Evolutionary conservation across 495 filamentous ascomycete species (phyloP).

Genomic region (Trichocladium antarcticum): DNA sequence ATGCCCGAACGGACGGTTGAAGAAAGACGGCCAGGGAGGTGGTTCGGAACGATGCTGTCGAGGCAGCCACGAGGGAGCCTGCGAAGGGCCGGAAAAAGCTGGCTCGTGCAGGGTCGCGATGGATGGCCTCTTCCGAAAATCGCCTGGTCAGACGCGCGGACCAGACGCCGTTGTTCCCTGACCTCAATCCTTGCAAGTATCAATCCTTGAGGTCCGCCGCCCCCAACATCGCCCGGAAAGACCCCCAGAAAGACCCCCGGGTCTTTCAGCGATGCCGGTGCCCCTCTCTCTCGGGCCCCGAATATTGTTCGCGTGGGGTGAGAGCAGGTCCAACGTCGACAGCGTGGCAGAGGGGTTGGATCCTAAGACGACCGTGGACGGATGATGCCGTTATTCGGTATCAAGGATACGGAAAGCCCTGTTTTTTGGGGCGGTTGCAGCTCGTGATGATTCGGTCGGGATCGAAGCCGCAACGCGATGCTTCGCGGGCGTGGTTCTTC

Average conservation of each 20-base stretch:
- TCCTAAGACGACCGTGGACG: neutral
- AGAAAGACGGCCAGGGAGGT: neutral
- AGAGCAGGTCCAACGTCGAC: neutral
- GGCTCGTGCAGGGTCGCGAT: neutral
- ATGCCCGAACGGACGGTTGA: slow-evolving; percentile 29
- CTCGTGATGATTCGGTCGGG: neutral
- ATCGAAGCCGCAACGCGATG: neutral
- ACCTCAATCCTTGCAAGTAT: slow-evolving; percentile 22
- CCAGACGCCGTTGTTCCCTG: slow-evolving; percentile 3
- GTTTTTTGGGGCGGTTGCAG: neutral
- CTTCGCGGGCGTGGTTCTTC: neutral
- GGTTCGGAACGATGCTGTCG: neutral
- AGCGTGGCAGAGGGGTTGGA: neutral
- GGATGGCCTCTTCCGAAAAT: neutral
- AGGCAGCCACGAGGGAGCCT: slow-evolving; percentile 1
- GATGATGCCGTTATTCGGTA: neutral
- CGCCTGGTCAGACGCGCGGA: neutral
- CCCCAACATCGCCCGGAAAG: slow-evolving; percentile 31
- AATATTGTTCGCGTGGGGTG: neutral
- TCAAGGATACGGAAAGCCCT: neutral
- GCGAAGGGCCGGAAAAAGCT: neutral
- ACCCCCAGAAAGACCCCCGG: slow-evolving; percentile 26
- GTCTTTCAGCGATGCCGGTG: slow-evolving; percentile 16
- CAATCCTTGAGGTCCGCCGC: slow-evolving; percentile 29
- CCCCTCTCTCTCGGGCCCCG: slow-evolving; percentile 5